Conservation (phyloP, 1,284 basidiomycete species). For the Clitocybe nebularis region DNA sequence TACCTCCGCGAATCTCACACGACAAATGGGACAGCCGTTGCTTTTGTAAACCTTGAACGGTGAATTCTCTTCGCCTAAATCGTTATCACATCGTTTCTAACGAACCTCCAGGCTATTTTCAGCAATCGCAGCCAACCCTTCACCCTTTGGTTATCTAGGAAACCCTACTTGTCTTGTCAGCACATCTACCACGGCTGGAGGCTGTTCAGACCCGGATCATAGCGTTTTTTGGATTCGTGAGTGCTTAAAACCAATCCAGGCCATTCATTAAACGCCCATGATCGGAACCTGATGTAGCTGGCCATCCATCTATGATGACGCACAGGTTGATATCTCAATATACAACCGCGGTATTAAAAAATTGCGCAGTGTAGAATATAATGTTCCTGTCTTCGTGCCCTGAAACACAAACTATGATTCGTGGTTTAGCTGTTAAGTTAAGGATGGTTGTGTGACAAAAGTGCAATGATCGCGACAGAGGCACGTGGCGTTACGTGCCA, state of each 20-base stretch:
- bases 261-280: neutral
- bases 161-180: constrained; percentile 27
- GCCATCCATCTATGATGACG: constrained; percentile 25
- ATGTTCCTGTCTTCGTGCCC: too few species aligned
- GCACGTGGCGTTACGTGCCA: too few species aligned
- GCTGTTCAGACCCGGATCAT: constrained; percentile 23
- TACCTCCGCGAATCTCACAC: constrained; percentile 22
- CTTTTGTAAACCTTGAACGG: constrained; percentile 25
- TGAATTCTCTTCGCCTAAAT: constrained; percentile 5
- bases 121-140: constrained; percentile 20
- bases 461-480: too few species aligned
- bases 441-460: too few species aligned
- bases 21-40: constrained; percentile 25
- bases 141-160: constrained; percentile 23
- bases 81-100: neutral
- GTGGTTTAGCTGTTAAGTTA: too few species aligned
- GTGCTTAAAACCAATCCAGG: constrained; percentile 5
- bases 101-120: constrained; percentile 17
- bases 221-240: constrained; percentile 29
- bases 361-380: neutral
- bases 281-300: constrained; percentile 15
- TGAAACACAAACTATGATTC: too few species aligned
- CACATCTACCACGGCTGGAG: constrained; percentile 23
- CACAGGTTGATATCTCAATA: constrained; percentile 26
- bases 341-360: constrained; percentile 20